phyloP scores from a whole-genome alignment of 2,329 filamentous ascomycete species.

The Penicillium decumbens region DNA sequence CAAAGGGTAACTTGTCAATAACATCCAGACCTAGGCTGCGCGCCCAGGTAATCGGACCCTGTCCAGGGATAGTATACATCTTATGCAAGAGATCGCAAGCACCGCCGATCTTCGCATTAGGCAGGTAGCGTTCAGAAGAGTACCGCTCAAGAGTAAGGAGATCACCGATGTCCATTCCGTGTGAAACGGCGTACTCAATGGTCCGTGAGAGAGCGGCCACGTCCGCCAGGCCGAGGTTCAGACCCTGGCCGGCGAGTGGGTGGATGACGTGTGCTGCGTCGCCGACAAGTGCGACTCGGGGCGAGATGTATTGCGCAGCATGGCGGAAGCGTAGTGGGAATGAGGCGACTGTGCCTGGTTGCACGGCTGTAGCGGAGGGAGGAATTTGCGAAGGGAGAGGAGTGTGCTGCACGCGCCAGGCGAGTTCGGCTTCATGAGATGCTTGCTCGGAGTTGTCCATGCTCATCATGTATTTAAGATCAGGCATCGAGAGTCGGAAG shows the following conservation, averaged over 20 bases:
- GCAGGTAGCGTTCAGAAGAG: conserved; percentile 71
- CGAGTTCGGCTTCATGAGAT: conserved; percentile 66
- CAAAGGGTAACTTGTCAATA: conserved; percentile 66
- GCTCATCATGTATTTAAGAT: conserved; percentile 77
- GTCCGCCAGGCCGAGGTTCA: conserved; percentile 90
- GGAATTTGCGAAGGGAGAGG: conserved; percentile 55
- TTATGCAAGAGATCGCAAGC: conserved; percentile 85
- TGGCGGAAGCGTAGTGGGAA: conserved; percentile 91
- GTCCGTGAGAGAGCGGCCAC: conserved; percentile 71
- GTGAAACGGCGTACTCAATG: conserved; percentile 69
- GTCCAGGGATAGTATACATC: conserved; percentile 70
- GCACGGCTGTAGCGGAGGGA: conserved; percentile 63
- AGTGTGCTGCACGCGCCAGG: conserved; percentile 77
- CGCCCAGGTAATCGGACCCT: conserved; percentile 72
- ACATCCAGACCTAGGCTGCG: conserved; percentile 71
- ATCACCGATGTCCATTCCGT: conserved; percentile 83
- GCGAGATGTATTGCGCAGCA: conserved; percentile 85
- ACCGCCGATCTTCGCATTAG: conserved; percentile 76
- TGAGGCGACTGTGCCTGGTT: conserved; percentile 74
- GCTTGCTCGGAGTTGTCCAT: conserved; percentile 38
- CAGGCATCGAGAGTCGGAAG: conserved; percentile 73
- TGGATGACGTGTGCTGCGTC: conserved; percentile 95
- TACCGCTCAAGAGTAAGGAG: conserved; percentile 76
- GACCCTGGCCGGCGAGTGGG: conserved; percentile 86
- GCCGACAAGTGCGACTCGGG: conserved; percentile 85